phyloP scores from a whole-genome alignment of 176 grass and related monocot genomes.

The Panicum miliaceum region DNA sequence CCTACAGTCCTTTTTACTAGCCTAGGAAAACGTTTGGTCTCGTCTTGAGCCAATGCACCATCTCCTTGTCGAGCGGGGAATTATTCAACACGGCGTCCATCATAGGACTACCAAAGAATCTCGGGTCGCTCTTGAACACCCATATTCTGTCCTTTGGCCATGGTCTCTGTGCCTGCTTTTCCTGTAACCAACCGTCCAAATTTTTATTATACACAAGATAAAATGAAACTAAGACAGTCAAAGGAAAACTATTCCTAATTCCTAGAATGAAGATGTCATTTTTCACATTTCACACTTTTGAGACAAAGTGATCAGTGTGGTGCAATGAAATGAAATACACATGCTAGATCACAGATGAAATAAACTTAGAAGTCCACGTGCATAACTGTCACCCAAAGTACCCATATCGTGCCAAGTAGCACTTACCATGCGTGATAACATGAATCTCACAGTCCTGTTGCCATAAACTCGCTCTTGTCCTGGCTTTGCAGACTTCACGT shows the following conservation, averaged over 20 bases:
- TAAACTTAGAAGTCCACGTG: neutral
- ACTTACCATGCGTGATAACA: constrained; percentile 98
- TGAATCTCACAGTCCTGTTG: constrained; percentile 88
- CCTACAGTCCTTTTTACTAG: constrained; percentile 56
- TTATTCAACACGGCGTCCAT: constrained; percentile 88
- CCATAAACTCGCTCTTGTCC: constrained; percentile 80
- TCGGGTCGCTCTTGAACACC: constrained; percentile 83
- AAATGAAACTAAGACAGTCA: neutral
- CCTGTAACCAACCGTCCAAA: constrained; percentile 64
- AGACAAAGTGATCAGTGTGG: neutral
- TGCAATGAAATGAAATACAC: neutral
- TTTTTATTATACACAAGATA: constrained; percentile 20
- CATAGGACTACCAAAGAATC: constrained; percentile 98
- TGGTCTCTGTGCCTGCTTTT: constrained; percentile 93
- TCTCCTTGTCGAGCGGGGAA: constrained; percentile 87
- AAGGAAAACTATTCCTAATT: neutral
- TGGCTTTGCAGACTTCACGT: constrained; percentile 72
- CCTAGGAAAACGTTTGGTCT: constrained; percentile 88
- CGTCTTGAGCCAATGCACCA: constrained; percentile 97
- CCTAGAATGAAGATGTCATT: neutral
- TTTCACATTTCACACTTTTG: neutral
- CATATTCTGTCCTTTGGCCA: constrained; percentile 98
- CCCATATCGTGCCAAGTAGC: neutral
- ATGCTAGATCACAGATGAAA: neutral
- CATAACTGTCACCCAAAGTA: constrained; percentile 8